These are phyloP conservation scores for Cordyceps fumosorosea DNA, from an alignment of 2,329 filamentous ascomycete species.

Conservation along the genomic window DNA sequence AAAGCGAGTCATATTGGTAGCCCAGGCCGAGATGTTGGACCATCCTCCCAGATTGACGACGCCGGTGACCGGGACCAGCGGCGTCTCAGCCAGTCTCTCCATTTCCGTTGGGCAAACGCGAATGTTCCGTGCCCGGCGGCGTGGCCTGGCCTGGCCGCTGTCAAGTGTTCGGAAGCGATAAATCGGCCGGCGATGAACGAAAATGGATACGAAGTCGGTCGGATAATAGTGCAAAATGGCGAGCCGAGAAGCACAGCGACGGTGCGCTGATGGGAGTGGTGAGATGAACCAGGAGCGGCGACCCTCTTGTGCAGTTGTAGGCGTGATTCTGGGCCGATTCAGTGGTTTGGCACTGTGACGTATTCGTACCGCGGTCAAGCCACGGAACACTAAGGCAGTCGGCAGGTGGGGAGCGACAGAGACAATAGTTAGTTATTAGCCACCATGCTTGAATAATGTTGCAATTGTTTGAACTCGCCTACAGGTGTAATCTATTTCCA, in stretches of 20 bases:
- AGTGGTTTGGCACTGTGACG: background rate
- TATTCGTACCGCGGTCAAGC: background rate
- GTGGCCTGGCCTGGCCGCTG: constrained; percentile 4
- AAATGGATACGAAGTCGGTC: background rate
- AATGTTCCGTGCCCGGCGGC: background rate
- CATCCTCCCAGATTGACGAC: constrained; percentile 27
- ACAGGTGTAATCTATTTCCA: too few species aligned
- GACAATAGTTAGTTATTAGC: too few species aligned
- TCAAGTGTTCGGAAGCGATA: background rate
- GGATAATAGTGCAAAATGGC: background rate
- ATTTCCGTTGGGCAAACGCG: background rate
- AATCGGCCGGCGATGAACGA: background rate
- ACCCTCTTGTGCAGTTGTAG: background rate
- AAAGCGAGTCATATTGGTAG: constrained; percentile 51
- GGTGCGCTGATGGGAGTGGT: constrained; percentile 6
- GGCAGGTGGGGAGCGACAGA: too few species aligned
- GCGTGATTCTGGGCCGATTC: background rate
- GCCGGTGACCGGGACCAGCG: background rate
- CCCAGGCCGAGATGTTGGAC: constrained; percentile 51
- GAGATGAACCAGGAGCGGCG: background rate
- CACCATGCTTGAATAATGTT: too few species aligned
- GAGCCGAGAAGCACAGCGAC: background rate
- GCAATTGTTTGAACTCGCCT: too few species aligned
- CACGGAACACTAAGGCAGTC: background rate
- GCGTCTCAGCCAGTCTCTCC: constrained; percentile 3